Percentiles rank a stretch among this genome's conserved stretches.
Conservation (phyloP, 2,329 filamentous ascomycete species). For the Chalara sp. region DNA sequence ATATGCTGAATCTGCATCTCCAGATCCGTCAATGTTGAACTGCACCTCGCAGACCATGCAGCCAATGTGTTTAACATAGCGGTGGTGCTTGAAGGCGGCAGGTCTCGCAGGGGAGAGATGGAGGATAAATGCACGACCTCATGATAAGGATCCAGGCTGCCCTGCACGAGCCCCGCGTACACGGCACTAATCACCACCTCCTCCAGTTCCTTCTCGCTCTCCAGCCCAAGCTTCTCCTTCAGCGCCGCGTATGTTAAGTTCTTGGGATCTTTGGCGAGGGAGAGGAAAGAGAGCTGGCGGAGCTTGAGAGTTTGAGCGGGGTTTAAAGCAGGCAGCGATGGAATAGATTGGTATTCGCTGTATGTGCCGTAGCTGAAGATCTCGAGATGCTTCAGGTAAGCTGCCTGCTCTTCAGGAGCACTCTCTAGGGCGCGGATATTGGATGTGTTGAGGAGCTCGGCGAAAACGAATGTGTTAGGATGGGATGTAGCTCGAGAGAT, state of each 20-base stretch:
- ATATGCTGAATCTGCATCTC: conserved; percentile 68
- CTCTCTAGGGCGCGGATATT: conserved; percentile 67
- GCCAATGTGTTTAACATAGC: conserved; percentile 61
- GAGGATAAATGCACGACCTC: conserved; percentile 71
- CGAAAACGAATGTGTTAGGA: conserved; percentile 85
- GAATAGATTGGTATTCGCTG: conserved; percentile 55
- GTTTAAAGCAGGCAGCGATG: conserved; percentile 62
- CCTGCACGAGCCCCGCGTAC: conserved; percentile 76
- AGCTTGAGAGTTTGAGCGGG: conserved; percentile 75
- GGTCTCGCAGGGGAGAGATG: conserved; percentile 79
- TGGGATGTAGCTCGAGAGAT: conserved; percentile 84
- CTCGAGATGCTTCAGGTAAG: conserved; percentile 66
- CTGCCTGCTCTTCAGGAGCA: conserved; percentile 51
- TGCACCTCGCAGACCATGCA: conserved; percentile 75
- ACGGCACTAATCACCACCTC: conserved; percentile 80
- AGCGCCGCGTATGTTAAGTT: conserved; percentile 71
- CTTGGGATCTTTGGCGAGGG: conserved; percentile 61
- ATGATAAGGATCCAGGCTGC: conserved; percentile 74
- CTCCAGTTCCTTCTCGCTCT: conserved; percentile 66
- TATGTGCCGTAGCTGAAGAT: conserved; percentile 94
- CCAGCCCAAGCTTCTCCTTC: conserved; percentile 58
- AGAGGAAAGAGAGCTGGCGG: conserved; percentile 81
- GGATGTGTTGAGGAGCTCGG: conserved; percentile 78
- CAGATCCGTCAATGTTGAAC: conserved; percentile 63
- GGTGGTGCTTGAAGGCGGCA: conserved; percentile 66